A percentile compares a stretch with the other conserved stretches of the same genome.
These are phyloP conservation scores for Dacryopinax primogenitus DNA, from an alignment of 768 basidiomycete species.

Conservation along the genomic window DNA sequence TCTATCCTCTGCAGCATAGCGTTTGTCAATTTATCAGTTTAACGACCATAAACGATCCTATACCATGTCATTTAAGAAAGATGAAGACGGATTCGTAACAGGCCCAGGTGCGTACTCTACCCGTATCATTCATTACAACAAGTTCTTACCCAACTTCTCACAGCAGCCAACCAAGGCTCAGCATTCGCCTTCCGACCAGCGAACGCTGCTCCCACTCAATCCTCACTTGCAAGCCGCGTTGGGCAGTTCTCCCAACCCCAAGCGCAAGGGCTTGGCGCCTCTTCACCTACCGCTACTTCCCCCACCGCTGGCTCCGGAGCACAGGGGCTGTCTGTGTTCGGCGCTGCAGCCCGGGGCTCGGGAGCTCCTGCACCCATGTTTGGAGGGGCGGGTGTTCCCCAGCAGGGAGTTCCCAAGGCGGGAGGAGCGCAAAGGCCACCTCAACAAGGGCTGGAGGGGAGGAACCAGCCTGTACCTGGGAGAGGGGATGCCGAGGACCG, in stretches of 20 bases:
- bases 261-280: neutral
- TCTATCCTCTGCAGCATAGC: too few species aligned
- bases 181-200: neutral
- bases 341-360: neutral
- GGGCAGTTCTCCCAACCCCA: constrained; percentile 3
- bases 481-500: neutral
- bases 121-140: neutral
- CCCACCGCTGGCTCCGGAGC: neutral
- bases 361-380: too few species aligned
- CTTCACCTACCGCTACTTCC: neutral
- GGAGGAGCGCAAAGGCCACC: neutral
- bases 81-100: constrained; percentile 1
- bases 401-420: too few species aligned
- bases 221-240: neutral
- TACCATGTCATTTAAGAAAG: constrained; percentile 6
- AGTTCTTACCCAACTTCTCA: neutral
- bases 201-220: neutral
- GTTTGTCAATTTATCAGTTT: neutral
- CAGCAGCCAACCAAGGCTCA: neutral
- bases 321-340: neutral
- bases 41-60: constrained; percentile 1
- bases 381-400: too few species aligned
- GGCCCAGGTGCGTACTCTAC: neutral
- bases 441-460: neutral
- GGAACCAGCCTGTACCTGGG: neutral